Evolutionary conservation across 2,329 filamentous ascomycete genomes (phyloP), one percentile per base, ranked within the genome.

Genomic region (Penicillium janthinellum): DNA sequence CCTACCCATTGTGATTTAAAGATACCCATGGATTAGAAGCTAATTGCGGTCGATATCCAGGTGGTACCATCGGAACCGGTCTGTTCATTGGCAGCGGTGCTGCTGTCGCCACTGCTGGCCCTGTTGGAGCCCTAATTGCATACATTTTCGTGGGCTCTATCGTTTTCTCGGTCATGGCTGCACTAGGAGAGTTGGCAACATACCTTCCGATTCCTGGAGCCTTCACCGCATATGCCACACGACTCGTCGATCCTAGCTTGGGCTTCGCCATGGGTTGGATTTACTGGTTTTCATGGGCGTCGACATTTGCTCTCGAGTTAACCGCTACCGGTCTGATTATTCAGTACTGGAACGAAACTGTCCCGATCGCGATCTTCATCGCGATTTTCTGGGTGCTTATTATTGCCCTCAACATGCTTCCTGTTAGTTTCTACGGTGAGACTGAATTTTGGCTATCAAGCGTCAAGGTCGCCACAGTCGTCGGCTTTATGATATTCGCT

Each of bases 191-290:
- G 77, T 89, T 95, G 83, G 88, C 90, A 10, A 88, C 90, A 11
- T 91, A 88, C 67, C 87, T 93, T 31, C 91, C 91, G 5, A 86
- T 93, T 38, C 81, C 88, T 20, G 91, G 90, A 59, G 88, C 89
- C 42, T 93, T 93, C 72, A 90, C 89, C 34, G 83, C 87, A 44
- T 94, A 92, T 68, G 89, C 90, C 22, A 83, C 86, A 41, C 88
- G 90, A 17, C 91, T 94, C 68, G 83, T 92, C 59, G 87, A 90
- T 69, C 87, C 86, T 11, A 87, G 87, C 57, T 79, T 92, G 50
- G 89, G 89, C 7, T 92, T 92, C 68, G 83, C 89, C 20, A 89
- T 92, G 83, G 90, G 90, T 20, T 93, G 90, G 90, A 87, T 91
- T 60, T 93, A 93, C 76, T 93, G 88, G 88, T 92, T 92, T 38